A percentile compares a stretch with the other conserved stretches of the same genome.
These are phyloP conservation scores for Jamesozyma lodderae DNA, from an alignment of 805 yeast genomes.

Conservation along the genomic window DNA sequence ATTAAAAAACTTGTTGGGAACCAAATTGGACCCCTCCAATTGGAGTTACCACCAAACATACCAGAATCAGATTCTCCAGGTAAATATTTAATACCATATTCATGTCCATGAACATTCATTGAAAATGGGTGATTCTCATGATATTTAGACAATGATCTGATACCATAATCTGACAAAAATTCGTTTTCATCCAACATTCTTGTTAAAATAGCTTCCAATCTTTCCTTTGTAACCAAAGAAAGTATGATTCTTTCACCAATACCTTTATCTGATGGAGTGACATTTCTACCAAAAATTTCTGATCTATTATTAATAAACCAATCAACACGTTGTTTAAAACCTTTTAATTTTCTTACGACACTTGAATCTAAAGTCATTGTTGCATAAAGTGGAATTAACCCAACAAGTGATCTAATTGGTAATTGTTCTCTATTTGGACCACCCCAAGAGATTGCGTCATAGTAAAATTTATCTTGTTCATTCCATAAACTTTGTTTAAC, in stretches of 20 bases:
- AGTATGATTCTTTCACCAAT: conserved; percentile 72
- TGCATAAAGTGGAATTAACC: conserved; percentile 86
- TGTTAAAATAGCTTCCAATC: conserved; percentile 63
- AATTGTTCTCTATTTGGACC: conserved; percentile 55
- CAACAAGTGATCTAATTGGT: conserved; percentile 84
- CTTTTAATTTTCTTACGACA: conserved; percentile 64
- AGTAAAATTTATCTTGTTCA: conserved; percentile 79
- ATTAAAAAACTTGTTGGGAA: conserved; percentile 82
- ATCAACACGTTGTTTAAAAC: conserved; percentile 69
- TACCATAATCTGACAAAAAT: conserved; percentile 75
- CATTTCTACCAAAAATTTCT: conserved; percentile 66
- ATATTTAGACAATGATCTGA: conserved; percentile 77
- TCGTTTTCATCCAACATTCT: conserved; percentile 81
- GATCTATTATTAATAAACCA: conserved; percentile 74
- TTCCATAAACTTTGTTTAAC: conserved; percentile 74
- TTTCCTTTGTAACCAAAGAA: conserved; percentile 72
- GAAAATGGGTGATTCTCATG: conserved; percentile 79
- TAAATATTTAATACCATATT: conserved; percentile 61
- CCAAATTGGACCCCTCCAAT: conserved; percentile 98
- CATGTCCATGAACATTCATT: conserved; percentile 72
- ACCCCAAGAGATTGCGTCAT: conserved; percentile 85
- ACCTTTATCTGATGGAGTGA: conserved; percentile 71
- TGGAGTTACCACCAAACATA: conserved; percentile 91
- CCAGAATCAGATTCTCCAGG: conserved; percentile 90
- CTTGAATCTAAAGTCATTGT: conserved; percentile 83